phyloP scores from a whole-genome alignment of 2,329 filamentous ascomycete genomes.

The Exophiala sp. region DNA sequence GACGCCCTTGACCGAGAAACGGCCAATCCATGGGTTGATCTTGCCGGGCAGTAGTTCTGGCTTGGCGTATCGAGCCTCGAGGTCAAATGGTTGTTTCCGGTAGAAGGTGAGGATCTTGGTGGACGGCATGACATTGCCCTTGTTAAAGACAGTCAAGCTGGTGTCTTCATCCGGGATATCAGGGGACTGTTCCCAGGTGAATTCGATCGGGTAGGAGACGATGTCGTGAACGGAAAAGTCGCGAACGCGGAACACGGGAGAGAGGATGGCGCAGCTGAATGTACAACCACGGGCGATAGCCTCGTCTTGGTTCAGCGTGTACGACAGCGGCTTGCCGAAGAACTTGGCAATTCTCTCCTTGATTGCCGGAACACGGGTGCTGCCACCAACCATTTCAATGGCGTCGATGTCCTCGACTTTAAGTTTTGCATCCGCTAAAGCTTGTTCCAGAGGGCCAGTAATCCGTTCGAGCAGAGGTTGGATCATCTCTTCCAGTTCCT shows the following conservation, averaged over 20 bases:
- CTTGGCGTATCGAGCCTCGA: conserved; percentile 89
- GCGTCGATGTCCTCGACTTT: conserved; percentile 86
- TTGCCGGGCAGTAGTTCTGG: conserved; percentile 82
- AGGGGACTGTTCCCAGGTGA: conserved; percentile 96
- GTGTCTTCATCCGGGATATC: conserved; percentile 99
- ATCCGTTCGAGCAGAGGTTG: conserved; percentile 72
- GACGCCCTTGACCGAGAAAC: conserved; percentile 96
- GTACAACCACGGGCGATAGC: conserved; percentile 91
- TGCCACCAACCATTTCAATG: conserved; percentile 90
- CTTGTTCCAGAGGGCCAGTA: conserved; percentile 74
- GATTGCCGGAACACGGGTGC: conserved; percentile 84
- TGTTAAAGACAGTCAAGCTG: conserved; percentile 93
- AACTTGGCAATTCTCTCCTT: conserved; percentile 85
- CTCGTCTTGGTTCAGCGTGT: conserved; percentile 97
- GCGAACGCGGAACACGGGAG: conserved; percentile 94
- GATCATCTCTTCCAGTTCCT: conserved; percentile 88
- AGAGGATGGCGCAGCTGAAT: conserved; percentile 95
- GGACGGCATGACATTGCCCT: conserved; percentile 91
- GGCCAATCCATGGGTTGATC: conserved; percentile 88
- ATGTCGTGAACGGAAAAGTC: conserved; percentile 98
- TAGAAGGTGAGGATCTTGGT: conserved; percentile 99
- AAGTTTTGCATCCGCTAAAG: conserved; percentile 87
- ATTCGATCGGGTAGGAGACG: conserved; percentile 96
- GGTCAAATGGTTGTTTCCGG: conserved; percentile 92
- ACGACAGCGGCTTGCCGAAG: conserved; percentile 89